Conservation (phyloP, 768 basidiomycete genomes). For the Leccinellum albellum region DNA sequence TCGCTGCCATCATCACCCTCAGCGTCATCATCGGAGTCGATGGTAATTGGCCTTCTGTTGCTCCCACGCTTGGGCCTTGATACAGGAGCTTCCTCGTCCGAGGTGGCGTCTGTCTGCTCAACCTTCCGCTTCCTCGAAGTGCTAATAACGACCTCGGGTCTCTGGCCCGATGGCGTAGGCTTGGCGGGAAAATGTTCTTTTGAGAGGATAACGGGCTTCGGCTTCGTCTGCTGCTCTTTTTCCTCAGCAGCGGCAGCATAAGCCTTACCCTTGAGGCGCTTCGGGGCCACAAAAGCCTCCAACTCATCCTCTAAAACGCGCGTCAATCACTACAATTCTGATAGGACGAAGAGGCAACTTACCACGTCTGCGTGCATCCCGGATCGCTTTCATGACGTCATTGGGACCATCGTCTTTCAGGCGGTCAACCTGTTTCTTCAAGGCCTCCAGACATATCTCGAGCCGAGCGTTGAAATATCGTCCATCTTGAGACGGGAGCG, state of each 20-base stretch:
- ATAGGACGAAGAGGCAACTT: conserved; percentile 16
- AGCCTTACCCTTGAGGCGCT: conserved; percentile 71
- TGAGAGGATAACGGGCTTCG: conserved; percentile 12
- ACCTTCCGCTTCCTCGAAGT: conserved; percentile 20
- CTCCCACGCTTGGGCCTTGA: conserved; percentile 37
- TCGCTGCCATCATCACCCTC: conserved; percentile 27
- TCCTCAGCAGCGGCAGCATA: conserved; percentile 60
- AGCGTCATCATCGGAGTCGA: conserved; percentile 54
- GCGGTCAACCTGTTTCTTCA: conserved; percentile 65
- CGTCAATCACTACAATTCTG: not conserved
- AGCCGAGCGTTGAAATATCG: conserved; percentile 88
- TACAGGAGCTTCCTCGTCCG: conserved; percentile 33
- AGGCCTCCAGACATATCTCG: conserved; percentile 52
- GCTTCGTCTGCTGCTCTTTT: conserved; percentile 20
- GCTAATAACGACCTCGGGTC: conserved; percentile 58
- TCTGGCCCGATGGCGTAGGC: conserved; percentile 37
- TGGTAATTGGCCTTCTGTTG: conserved; percentile 35
- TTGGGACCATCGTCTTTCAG: conserved; percentile 62
- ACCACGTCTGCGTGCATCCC: conserved; percentile 60
- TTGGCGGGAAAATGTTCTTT: conserved; percentile 27
- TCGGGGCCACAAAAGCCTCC: conserved; percentile 44
- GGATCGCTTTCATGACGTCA: conserved; percentile 62
- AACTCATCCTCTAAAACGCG: conserved; percentile 47
- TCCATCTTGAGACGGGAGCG: conserved; percentile 73
- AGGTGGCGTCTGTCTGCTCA: conserved; percentile 19